Percentiles rank a stretch among this genome's conserved stretches.
These are phyloP conservation scores for Quercus engelmannii DNA, from an alignment of 306 rosid species.

Conservation along the genomic window DNA sequence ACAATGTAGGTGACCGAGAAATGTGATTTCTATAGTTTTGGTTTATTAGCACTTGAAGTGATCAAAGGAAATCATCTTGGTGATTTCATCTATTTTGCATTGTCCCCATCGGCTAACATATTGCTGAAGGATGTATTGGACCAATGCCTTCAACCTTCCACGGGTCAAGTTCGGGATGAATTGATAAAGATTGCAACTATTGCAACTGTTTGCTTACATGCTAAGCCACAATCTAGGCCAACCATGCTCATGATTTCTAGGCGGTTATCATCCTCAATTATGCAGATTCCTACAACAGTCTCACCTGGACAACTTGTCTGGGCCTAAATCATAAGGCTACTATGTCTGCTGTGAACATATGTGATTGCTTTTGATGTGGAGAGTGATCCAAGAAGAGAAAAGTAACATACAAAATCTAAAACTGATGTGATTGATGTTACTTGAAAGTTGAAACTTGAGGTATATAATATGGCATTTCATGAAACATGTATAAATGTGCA, in stretches of 20 bases:
- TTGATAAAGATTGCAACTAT: background rate
- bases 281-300: background rate
- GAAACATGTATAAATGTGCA: too few species aligned
- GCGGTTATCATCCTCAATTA: background rate
- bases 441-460: too few species aligned
- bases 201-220: constrained; percentile 4
- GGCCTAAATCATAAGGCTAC: background rate
- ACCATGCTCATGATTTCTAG: constrained; percentile 26
- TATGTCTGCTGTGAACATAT: background rate
- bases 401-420: too few species aligned
- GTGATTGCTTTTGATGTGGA: too few species aligned
- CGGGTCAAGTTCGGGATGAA: background rate
- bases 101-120: background rate
- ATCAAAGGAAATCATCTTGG: constrained; percentile 8
- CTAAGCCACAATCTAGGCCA: constrained; percentile 21
- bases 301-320: background rate
- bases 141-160: background rate
- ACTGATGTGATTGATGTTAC: too few species aligned
- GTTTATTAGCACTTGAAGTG: constrained; percentile 9
- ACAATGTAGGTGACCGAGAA: constrained; percentile 17
- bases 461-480: too few species aligned
- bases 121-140: background rate
- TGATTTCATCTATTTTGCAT: constrained; percentile 4
- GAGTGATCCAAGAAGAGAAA: too few species aligned
- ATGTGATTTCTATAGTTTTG: constrained; percentile 16